Conservation (phyloP, 371 early-diverging fungal species). For the Nosema muscidifuracis region DNA sequence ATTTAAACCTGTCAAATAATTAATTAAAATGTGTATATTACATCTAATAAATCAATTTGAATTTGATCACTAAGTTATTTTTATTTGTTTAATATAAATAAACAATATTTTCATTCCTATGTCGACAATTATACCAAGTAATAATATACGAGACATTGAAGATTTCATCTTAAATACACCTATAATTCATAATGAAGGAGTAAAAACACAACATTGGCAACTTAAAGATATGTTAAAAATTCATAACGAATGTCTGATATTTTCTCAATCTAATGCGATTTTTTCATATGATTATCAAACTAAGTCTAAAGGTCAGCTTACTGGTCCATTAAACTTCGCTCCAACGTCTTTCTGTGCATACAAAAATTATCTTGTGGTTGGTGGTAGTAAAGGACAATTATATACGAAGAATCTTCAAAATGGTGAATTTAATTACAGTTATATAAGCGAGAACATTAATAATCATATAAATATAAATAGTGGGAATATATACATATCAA, state of each 20-base stretch:
- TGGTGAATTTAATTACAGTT: constrained; percentile 66
- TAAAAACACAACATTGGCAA: constrained; percentile 69
- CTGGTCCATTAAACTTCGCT: constrained; percentile 69
- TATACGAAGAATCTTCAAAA: constrained; percentile 69
- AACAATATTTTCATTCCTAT: not conserved
- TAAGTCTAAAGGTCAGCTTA: constrained; percentile 66
- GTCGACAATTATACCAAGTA: constrained; percentile 10
- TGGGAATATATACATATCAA: constrained; percentile 71
- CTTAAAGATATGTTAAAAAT: constrained; percentile 70
- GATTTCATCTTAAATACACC: constrained; percentile 31
- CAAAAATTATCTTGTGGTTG: constrained; percentile 73
- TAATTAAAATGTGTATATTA: no score
- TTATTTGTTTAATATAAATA: not conserved
- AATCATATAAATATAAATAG: constrained; percentile 68
- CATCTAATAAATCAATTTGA: no score
- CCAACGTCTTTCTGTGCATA: constrained; percentile 71
- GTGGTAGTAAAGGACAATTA: constrained; percentile 77
- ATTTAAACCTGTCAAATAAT: not conserved
- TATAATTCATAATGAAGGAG: constrained; percentile 45
- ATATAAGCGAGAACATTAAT: constrained; percentile 77
- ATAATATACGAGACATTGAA: constrained; percentile 1
- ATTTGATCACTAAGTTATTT: not conserved
- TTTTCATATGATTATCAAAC: constrained; percentile 65
- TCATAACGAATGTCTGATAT: constrained; percentile 44
- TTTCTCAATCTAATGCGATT: constrained; percentile 65